Base-by-base conservation (phyloP, 2,329 filamentous ascomycete species). In the Rhinocladiella mackenziei region DNA sequence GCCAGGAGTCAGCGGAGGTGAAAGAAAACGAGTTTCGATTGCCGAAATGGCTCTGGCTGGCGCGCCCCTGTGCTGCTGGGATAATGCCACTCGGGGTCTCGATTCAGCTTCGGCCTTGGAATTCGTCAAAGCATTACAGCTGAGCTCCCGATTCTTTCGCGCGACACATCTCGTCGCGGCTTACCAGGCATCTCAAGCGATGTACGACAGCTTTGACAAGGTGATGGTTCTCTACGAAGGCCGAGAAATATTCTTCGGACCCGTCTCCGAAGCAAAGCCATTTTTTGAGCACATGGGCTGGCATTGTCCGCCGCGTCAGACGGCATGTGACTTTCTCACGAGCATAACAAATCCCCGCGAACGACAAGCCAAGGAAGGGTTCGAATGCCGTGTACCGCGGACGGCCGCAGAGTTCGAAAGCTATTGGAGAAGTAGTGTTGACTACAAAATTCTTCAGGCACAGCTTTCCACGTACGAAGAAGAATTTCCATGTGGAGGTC, bases 231-330 rank as follows among this genome's bases (percentile, higher is more conserved):
- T 86, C 3, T 81, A 85, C 36, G 74, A 80, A 43, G 81, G 81
- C 35, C 77, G 79, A 49, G 63, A 85, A 54, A 72, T 84, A 31
- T 86, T 75, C 65, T 85, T 82, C 47, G 82, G 82, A 0, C 73
- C 79, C 0, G 65, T 71, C 50, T 62, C 69, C 2, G 68, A 79
- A 44, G 82, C 82, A 0, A 65, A 71, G 3, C 74, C 77, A 0
- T 86, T 81, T 56, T 81, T 86, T 71, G 79, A 84, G 56, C 61
- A 69, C 0, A 65, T 80, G 2, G 82, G 82, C 0, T 85, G 86
- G 56, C 57, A 78, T 18, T 84, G 77, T 54, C 70, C 71, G 0
- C 72, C 78, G 3, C 75, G 78, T 2, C 76, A 81, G 22, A 85
- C 83, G 50, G 70, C 81, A 1, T 79, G 75, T 3, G 82, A 86